phyloP scores from a whole-genome alignment of 768 basidiomycete species.

The Psilocybe azurescens region DNA sequence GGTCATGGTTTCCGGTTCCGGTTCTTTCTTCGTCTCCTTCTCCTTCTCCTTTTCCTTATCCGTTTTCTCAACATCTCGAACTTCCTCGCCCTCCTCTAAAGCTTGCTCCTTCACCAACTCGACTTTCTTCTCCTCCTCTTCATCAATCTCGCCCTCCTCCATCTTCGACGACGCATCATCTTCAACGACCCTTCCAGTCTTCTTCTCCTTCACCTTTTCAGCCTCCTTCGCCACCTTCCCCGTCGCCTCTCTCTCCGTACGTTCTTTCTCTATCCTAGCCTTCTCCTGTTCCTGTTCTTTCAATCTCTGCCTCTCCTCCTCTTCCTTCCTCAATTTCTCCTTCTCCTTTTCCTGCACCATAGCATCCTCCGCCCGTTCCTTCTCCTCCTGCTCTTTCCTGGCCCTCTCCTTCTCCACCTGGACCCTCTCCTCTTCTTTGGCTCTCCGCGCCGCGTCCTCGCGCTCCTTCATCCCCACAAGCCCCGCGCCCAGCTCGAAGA shows the following conservation, averaged over 20 bases:
- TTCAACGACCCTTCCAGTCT: slow-evolving; percentile 19
- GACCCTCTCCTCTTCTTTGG: slow-evolving; percentile 4
- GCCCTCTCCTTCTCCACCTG: slow-evolving; percentile 21
- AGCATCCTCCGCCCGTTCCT: slow-evolving; percentile 22
- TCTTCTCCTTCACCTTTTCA: slow-evolving; percentile 17
- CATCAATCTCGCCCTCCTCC: slow-evolving; percentile 22
- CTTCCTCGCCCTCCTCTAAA: slow-evolving; percentile 18
- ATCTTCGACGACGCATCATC: slow-evolving; percentile 18
- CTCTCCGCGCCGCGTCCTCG: slow-evolving; percentile 22
- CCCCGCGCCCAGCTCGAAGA: slow-evolving; percentile 43
- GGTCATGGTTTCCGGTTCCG: not conserved
- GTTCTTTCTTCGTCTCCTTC: slow-evolving; percentile 15
- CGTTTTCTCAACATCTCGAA: slow-evolving; percentile 13
- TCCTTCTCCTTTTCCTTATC: slow-evolving; percentile 10
- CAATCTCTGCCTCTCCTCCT: slow-evolving; percentile 20
- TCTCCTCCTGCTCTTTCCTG: slow-evolving; percentile 24
- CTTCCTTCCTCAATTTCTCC: slow-evolving; percentile 20
- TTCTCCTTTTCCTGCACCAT: slow-evolving; percentile 16
- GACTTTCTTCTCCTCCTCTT: slow-evolving; percentile 21
- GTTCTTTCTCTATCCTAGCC: slow-evolving; percentile 17
- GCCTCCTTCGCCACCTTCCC: slow-evolving; percentile 2
- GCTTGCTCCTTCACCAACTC: slow-evolving; percentile 13
- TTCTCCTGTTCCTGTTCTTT: slow-evolving; percentile 17
- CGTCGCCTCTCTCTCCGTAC: slow-evolving; percentile 1
- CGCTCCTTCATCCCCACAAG: slow-evolving; percentile 26